These are phyloP conservation scores for Thymus quinquecostatus DNA, from an alignment of 257 asterid genomes.

Conservation along the genomic window DNA sequence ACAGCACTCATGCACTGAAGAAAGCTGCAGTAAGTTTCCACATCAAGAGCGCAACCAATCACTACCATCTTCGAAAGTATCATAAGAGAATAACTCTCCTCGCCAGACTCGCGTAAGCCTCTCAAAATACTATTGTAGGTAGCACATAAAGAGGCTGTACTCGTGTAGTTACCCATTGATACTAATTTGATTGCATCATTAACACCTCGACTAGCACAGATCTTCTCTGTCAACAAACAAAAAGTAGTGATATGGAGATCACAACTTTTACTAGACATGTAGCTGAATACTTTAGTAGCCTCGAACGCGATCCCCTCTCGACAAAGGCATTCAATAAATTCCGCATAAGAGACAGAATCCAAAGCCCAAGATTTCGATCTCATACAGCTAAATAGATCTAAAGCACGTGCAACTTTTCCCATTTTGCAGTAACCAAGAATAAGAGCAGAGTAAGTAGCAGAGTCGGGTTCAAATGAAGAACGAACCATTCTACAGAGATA, in stretches of 20 bases:
- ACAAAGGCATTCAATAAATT: constrained; percentile 61
- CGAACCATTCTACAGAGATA: constrained; percentile 67
- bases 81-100: constrained; percentile 33
- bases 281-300: constrained; percentile 55
- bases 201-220: constrained; percentile 48
- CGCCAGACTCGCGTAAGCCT: constrained; percentile 44
- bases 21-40: constrained; percentile 55
- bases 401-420: constrained; percentile 51
- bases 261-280: constrained; percentile 56
- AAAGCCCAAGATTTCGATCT: constrained; percentile 48
- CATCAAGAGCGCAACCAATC: constrained; percentile 51
- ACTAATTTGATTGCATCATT: constrained; percentile 48
- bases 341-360: constrained; percentile 59
- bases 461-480: constrained; percentile 50
- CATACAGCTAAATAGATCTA: constrained; percentile 48
- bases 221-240: constrained; percentile 48
- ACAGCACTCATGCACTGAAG: constrained; percentile 46
- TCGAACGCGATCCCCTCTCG: constrained; percentile 44
- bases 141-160: constrained; percentile 35
- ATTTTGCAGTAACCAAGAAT: constrained; percentile 60
- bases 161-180: constrained; percentile 41
- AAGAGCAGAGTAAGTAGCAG: constrained; percentile 69
- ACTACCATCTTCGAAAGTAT: constrained; percentile 64
- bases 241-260: constrained; percentile 50
- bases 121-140: constrained; percentile 56